Evolutionary conservation across 495 filamentous ascomycete genomes (phyloP), one percentile per base, ranked within the genome.

Genomic region (Penicillium coffeae): DNA sequence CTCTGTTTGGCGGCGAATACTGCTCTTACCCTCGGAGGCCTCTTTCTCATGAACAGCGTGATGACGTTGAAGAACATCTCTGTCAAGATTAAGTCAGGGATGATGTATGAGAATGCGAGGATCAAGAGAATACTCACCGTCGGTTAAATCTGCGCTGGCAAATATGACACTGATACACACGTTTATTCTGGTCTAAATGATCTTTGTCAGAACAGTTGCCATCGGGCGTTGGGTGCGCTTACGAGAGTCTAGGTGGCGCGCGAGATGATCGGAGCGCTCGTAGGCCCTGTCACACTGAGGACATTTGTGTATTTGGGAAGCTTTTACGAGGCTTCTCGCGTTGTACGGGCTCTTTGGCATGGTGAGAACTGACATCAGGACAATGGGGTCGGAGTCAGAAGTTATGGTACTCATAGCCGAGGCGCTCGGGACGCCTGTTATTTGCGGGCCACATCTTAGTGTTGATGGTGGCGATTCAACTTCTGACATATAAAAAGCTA

Each of bases 201-300:
- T 13, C 6, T 7, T 6, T 36, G 1, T 42, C 16, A 42, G 39
- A 21, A 14, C 18, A 15, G n/a, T 6, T 35, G 8, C 20, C 21
- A 8, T 12, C 8, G 14, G 3, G 8, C 8, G 9, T 19, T 15
- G 45, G 34, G 18, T 21, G 8, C 9, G 21, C 51, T 40, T 38
- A 63, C 59, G 62, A 33, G 62, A 63, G 35, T 65, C 56, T 20
- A 63, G 41, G 44, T 63, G 62, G 21, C 62, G 62, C 15, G 59
- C 54, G n/a, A 65, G 40, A 49, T 65, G 62, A 43, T 65, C 63
- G 8, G 55, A 48, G 1, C 55, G 44, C 20, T 58, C 55, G 18
- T 63, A 65, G 6, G 50, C 57, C 51, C 55, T 55, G 43, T 45
- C 52, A 20, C 60, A 65, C 1, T 65, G 56, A 0, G 52, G 57